Conservation (phyloP, 208 protist genomes). For the Herpetomonas tarakana region DNA sequence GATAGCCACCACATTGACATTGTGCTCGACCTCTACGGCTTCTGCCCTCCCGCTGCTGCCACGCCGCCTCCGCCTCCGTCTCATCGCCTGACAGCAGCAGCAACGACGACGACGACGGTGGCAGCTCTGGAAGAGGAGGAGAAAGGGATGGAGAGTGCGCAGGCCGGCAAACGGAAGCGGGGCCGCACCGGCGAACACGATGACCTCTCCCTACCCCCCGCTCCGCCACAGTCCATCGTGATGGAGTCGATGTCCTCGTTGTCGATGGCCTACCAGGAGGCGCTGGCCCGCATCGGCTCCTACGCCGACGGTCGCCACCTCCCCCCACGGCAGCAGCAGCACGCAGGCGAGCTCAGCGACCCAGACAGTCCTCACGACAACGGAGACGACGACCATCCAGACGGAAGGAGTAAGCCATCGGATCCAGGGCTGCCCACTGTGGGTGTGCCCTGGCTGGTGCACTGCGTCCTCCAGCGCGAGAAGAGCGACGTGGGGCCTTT, state of each 20-base stretch:
- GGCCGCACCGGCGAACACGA: no score
- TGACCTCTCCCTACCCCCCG: not conserved
- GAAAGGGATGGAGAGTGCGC: not conserved
- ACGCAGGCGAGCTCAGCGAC: not conserved
- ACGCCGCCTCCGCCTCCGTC: not conserved
- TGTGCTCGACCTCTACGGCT: slow-evolving; percentile 45
- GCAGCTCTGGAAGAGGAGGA: slow-evolving; percentile 8
- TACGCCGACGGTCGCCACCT: slow-evolving; percentile 12
- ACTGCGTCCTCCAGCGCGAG: not conserved
- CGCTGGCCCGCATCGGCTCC: slow-evolving; percentile 13
- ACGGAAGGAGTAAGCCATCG: no score
- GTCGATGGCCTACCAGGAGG: slow-evolving; percentile 32
- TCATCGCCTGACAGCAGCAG: no score
- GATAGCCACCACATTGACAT: slow-evolving; percentile 36
- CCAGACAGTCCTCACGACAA: no score
- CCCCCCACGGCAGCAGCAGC: not conserved
- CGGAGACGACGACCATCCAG: no score
- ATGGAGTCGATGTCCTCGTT: slow-evolving; percentile 15
- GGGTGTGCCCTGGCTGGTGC: no score
- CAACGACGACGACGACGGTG: not conserved
- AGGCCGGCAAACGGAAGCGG: not conserved
- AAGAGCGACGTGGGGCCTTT: slow-evolving; percentile 43
- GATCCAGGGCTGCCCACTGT: no score
- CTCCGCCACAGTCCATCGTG: not conserved
- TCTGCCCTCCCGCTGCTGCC: slow-evolving; percentile 13